Percentiles rank a stretch among this genome's conserved stretches.
These are phyloP conservation scores for Trametes villosa DNA, from an alignment of 768 basidiomycete genomes.

Conservation along the genomic window DNA sequence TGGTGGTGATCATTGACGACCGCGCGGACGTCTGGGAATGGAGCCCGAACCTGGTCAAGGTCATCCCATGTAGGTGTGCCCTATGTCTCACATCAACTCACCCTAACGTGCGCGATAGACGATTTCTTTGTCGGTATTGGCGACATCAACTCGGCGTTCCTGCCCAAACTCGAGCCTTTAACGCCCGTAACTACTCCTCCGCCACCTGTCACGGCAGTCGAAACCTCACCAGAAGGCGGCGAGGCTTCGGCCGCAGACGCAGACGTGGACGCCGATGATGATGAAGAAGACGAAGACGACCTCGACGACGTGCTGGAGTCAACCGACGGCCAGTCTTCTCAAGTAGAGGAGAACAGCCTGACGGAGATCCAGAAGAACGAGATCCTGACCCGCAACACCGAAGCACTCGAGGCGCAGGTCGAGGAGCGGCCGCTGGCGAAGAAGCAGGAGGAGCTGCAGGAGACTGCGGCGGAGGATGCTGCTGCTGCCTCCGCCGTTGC, in stretches of 20 bases:
- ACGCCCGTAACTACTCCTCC: conserved; percentile 37
- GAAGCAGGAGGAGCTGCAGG: conserved; percentile 79
- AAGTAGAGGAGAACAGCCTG: conserved; percentile 34
- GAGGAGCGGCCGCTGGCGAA: conserved; percentile 87
- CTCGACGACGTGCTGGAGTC: conserved; percentile 13
- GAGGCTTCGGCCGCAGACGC: background rate
- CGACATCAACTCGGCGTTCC: conserved; percentile 95
- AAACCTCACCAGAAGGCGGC: background rate
- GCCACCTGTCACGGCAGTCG: conserved; percentile 10
- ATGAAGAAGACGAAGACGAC: conserved; percentile 19
- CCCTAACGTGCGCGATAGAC: conserved; percentile 54
- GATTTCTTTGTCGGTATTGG: conserved; percentile 99
- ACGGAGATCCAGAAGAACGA: conserved; percentile 56
- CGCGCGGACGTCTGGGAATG: conserved; percentile 98
- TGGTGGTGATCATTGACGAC: conserved; percentile 99
- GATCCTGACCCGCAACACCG: conserved; percentile 69
- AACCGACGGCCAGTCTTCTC: conserved; percentile 10
- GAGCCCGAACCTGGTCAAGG: conserved; percentile 95
- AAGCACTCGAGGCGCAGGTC: conserved; percentile 81
- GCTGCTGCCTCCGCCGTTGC: conserved; percentile 3
- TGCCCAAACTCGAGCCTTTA: conserved; percentile 75
- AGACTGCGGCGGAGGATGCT: conserved; percentile 40
- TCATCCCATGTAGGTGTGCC: conserved; percentile 81
- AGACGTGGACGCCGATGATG: conserved; percentile 7
- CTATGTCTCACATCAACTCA: background rate